A percentile compares a stretch with the other conserved stretches of the same genome.
phyloP scores from a whole-genome alignment of 176 grass and related monocot genomes.

The Bromus sterilis region DNA sequence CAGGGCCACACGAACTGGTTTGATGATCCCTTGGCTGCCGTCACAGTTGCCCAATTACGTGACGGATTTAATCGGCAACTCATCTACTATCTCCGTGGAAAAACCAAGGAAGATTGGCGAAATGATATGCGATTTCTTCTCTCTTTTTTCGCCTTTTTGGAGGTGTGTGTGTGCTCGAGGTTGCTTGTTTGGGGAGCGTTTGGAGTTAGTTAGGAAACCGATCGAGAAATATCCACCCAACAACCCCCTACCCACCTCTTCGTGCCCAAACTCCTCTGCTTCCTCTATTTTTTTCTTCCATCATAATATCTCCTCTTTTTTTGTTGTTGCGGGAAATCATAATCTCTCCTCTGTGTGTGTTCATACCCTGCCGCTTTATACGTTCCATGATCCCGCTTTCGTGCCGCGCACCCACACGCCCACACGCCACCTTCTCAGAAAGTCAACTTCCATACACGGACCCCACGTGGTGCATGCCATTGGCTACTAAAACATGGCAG shows the following conservation, averaged over 20 bases:
- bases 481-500: no score
- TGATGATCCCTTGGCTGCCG: background rate
- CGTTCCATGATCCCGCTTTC: background rate
- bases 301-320: no score
- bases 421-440: no score
- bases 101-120: background rate
- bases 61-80: background rate
- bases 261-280: background rate
- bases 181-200: slow-evolving; percentile 33
- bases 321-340: no score
- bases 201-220: slow-evolving; percentile 46
- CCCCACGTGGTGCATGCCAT: background rate
- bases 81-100: no score
- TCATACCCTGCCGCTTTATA: background rate
- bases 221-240: slow-evolving; percentile 31
- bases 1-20: slow-evolving; percentile 20
- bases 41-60: slow-evolving; percentile 5
- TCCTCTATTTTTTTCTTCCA: no score
- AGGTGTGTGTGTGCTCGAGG: background rate
- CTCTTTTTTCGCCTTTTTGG: background rate
- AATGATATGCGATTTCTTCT: background rate
- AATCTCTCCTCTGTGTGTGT: no score
- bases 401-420: background rate
- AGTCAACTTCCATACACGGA: no score
- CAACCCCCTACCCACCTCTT: slow-evolving; percentile 34